Evolutionary conservation across 169 alveolate genomes (phyloP).

Genomic region (Plasmodium gallinaceum): DNA sequence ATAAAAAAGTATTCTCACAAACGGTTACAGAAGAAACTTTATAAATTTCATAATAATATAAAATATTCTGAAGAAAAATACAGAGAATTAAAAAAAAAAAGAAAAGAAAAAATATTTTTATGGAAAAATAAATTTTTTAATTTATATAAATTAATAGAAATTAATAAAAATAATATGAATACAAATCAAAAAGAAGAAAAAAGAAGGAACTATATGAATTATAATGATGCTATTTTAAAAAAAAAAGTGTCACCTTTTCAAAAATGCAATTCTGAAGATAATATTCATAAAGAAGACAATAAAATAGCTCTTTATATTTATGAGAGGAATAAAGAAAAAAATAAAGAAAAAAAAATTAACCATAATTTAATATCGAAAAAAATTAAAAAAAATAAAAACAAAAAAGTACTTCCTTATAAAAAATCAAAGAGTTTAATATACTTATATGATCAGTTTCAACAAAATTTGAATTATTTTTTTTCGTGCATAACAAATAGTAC

Average conservation of each 20-base stretch:
- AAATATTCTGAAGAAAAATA: slow-evolving; percentile 15
- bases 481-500: slow-evolving; percentile 36
- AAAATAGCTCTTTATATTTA: slow-evolving; percentile 68
- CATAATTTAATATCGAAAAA: slow-evolving; percentile 27
- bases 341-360: slow-evolving; percentile 30
- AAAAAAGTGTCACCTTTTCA: background rate
- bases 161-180: slow-evolving; percentile 19
- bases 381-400: slow-evolving; percentile 13
- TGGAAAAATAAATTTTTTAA: slow-evolving; percentile 53
- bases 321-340: slow-evolving; percentile 21
- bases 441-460: slow-evolving; percentile 44
- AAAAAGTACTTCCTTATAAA: slow-evolving; percentile 6
- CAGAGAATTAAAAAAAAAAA: background rate
- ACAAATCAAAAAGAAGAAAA: slow-evolving; percentile 11
- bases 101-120: slow-evolving; percentile 5
- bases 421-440: slow-evolving; percentile 9
- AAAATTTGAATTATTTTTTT: slow-evolving; percentile 23
- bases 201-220: background rate
- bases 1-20: background rate
- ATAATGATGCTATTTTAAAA: background rate
- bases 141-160: slow-evolving; percentile 58
- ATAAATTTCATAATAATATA: background rate
- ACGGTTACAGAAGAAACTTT: background rate
- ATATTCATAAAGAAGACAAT: slow-evolving; percentile 12
- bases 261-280: background rate